Conservation (phyloP, 352 stramenopile species). For the Bremia lactucae region DNA sequence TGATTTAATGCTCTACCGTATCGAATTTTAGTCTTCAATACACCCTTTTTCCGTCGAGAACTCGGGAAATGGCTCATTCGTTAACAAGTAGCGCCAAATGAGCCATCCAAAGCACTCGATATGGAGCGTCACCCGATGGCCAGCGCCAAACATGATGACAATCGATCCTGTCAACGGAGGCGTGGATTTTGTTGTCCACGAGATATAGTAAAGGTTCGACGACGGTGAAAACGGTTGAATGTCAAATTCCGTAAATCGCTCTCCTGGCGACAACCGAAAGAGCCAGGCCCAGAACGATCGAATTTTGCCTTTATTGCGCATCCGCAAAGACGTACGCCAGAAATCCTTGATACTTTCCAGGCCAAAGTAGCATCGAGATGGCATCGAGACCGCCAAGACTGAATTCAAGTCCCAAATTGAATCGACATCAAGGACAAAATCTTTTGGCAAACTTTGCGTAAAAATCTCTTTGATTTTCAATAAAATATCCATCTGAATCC, state of each 20-base stretch:
- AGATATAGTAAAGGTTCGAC: constrained; percentile 76
- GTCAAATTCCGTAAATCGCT: constrained; percentile 64
- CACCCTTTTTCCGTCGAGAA: constrained; percentile 40
- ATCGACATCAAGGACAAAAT: constrained; percentile 77
- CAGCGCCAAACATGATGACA: constrained; percentile 80
- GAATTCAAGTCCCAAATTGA: constrained; percentile 82
- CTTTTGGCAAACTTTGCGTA: constrained; percentile 72
- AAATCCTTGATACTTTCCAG: constrained; percentile 85
- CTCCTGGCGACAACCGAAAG: constrained; percentile 60
- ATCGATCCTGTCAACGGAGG: constrained; percentile 61
- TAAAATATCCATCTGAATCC: constrained; percentile 82
- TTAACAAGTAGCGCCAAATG: constrained; percentile 79
- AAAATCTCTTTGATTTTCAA: constrained; percentile 86
- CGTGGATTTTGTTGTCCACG: constrained; percentile 75
- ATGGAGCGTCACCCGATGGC: constrained; percentile 72
- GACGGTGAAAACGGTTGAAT: constrained; percentile 64
- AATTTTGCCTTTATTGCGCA: constrained; percentile 85
- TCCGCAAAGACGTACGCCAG: constrained; percentile 70
- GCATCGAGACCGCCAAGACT: constrained; percentile 76
- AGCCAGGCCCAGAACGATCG: constrained; percentile 80
- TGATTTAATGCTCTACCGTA: no score
- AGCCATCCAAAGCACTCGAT: constrained; percentile 81
- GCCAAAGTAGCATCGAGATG: constrained; percentile 76
- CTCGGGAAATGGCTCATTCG: constrained; percentile 74
- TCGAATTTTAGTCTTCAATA: no score